phyloP scores from a whole-genome alignment of 129 eudicot species.

The Oenanthe sinensis region DNA sequence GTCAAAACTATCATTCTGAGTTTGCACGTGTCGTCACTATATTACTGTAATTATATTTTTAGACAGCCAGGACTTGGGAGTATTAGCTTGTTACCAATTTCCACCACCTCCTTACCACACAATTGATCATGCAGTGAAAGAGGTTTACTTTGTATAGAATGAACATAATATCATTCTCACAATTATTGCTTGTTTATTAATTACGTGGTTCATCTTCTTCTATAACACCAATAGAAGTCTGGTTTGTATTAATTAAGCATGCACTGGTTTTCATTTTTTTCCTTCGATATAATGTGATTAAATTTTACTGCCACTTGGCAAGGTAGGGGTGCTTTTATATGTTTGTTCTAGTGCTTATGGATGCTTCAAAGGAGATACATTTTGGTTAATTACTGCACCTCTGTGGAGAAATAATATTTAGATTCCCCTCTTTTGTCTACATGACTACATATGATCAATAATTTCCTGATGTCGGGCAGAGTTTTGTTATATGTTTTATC shows the following conservation, averaged over 20 bases:
- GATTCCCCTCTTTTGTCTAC: not conserved
- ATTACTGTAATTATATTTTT: not conserved
- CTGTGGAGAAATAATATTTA: not conserved
- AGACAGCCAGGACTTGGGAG: not conserved
- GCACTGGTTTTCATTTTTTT: not conserved
- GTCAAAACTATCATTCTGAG: not conserved
- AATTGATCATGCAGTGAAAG: not conserved
- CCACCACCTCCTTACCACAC: slow-evolving; percentile 6
- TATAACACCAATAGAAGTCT: not conserved
- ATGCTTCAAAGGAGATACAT: not conserved
- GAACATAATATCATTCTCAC: not conserved
- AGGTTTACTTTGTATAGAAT: not conserved
- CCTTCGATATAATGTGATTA: not conserved
- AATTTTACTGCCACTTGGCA: not conserved
- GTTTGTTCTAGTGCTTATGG: not conserved
- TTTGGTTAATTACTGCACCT: not conserved
- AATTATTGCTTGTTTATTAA: not conserved
- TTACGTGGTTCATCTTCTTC: not conserved
- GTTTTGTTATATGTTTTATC: not conserved
- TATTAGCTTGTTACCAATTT: not conserved
- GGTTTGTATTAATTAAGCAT: not conserved
- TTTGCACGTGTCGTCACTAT: not conserved
- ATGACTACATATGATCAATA: not conserved
- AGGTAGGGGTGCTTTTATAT: not conserved
- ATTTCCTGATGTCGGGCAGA: not conserved